A percentile compares a stretch with the other conserved stretches of the same genome.
phyloP scores from a whole-genome alignment of 805 yeast genomes.

The Candida ipomoeae region DNA sequence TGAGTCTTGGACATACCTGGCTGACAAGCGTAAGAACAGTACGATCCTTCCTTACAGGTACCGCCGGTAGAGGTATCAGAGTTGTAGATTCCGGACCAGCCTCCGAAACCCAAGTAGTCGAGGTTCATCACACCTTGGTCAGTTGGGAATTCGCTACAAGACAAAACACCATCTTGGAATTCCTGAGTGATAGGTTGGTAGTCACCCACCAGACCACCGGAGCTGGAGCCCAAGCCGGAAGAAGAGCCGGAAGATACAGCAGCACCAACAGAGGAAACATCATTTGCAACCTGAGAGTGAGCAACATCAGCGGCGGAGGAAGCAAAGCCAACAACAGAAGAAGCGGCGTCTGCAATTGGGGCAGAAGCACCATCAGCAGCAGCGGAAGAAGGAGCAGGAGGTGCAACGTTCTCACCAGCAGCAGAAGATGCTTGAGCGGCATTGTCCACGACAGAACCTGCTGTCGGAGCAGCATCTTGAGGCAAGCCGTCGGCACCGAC shows the following conservation, averaged over 20 bases:
- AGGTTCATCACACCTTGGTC: slow-evolving; percentile 82
- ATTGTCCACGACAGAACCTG: not conserved
- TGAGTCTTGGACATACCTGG: slow-evolving; percentile 99
- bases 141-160: slow-evolving; percentile 68
- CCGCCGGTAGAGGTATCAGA: slow-evolving; percentile 58
- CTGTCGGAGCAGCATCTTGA: slow-evolving; percentile 6
- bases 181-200: slow-evolving; percentile 53
- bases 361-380: not conserved
- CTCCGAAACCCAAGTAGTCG: slow-evolving; percentile 71
- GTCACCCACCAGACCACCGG: slow-evolving; percentile 53
- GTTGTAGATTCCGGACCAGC: slow-evolving; percentile 74
- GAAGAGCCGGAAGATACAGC: slow-evolving; percentile 22
- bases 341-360: slow-evolving; percentile 19
- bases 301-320: slow-evolving; percentile 36
- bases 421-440: slow-evolving; percentile 9
- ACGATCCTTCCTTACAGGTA: slow-evolving; percentile 79
- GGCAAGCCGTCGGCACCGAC: slow-evolving; percentile 47
- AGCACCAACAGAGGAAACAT: slow-evolving; percentile 13
- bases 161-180: slow-evolving; percentile 69
- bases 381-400: slow-evolving; percentile 6
- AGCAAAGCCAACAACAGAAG: slow-evolving; percentile 25
- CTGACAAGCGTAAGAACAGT: slow-evolving; percentile 98
- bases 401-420: slow-evolving; percentile 17
- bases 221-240: slow-evolving; percentile 35
- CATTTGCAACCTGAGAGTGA: not conserved